Conservation (phyloP, 179 eudicot genomes). For the Spergularia azorica region DNA sequence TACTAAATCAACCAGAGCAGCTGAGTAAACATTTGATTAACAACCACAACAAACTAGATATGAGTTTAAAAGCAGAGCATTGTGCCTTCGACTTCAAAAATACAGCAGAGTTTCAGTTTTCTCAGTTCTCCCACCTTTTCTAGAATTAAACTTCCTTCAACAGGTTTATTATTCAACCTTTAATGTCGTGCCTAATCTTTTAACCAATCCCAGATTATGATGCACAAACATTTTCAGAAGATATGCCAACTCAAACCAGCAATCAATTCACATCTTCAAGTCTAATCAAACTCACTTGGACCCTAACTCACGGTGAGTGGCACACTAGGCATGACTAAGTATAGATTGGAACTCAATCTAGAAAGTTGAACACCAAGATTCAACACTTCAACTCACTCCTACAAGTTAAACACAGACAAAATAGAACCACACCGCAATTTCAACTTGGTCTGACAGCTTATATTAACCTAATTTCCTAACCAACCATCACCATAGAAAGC, state of each 20-base stretch:
- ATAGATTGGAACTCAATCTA: background rate
- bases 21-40: background rate
- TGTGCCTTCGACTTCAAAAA: background rate
- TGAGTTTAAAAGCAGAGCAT: background rate
- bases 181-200: too few relatives aligned
- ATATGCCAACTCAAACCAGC: background rate
- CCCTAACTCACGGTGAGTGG: too few relatives aligned
- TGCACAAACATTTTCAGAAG: too few relatives aligned
- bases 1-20: background rate
- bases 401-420: background rate
- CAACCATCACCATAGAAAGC: background rate
- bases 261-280: background rate
- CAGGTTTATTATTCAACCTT: too few relatives aligned
- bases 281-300: background rate
- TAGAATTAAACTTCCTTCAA: too few relatives aligned
- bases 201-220: too few relatives aligned
- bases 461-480: background rate
- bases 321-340: too few relatives aligned
- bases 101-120: background rate
- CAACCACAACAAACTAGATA: background rate
- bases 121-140: background rate
- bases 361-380: background rate
- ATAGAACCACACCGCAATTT: background rate
- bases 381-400: background rate
- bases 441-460: background rate